A percentile compares a stretch with the other conserved stretches of the same genome.
Conservation (phyloP, 257 asterid species). For the Ligustrum vulgare region DNA sequence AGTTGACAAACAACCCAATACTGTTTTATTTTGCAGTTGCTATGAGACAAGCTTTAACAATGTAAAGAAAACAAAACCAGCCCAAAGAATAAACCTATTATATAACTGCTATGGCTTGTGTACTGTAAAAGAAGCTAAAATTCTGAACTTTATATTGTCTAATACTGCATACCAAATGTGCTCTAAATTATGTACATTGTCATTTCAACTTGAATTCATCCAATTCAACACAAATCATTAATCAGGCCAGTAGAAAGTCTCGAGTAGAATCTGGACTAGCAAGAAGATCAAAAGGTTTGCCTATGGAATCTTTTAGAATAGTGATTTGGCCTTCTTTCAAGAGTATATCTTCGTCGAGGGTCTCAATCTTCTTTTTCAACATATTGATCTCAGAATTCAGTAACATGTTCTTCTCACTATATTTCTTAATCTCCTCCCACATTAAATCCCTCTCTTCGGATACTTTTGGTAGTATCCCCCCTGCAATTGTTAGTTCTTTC, state of each 20-base stretch:
- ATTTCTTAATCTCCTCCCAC: constrained; percentile 87
- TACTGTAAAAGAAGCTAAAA: not conserved
- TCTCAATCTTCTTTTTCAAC: constrained; percentile 79
- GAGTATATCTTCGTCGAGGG: constrained; percentile 86
- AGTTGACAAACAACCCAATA: not conserved
- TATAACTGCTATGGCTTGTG: not conserved
- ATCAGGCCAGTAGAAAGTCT: constrained; percentile 52
- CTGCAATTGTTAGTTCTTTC: constrained; percentile 61
- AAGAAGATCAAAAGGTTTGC: constrained; percentile 76
- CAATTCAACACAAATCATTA: constrained; percentile 14
- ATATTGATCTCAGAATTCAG: constrained; percentile 57
- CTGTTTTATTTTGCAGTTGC: constrained; percentile 24
- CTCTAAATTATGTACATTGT: not conserved
- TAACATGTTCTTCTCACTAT: constrained; percentile 76
- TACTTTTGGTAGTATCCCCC: constrained; percentile 82
- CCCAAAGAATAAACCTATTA: not conserved
- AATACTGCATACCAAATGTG: not conserved
- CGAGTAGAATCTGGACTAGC: constrained; percentile 58
- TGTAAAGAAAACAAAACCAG: constrained; percentile 23
- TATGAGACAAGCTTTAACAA: constrained; percentile 25
- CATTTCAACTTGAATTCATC: not conserved
- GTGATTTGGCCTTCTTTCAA: constrained; percentile 94
- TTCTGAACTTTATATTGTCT: not conserved
- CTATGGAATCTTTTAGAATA: constrained; percentile 72
- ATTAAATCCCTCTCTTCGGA: constrained; percentile 81